These are phyloP conservation scores for Halteria grandinella DNA, from an alignment of 73 alveolate genomes.

Conservation along the genomic window DNA sequence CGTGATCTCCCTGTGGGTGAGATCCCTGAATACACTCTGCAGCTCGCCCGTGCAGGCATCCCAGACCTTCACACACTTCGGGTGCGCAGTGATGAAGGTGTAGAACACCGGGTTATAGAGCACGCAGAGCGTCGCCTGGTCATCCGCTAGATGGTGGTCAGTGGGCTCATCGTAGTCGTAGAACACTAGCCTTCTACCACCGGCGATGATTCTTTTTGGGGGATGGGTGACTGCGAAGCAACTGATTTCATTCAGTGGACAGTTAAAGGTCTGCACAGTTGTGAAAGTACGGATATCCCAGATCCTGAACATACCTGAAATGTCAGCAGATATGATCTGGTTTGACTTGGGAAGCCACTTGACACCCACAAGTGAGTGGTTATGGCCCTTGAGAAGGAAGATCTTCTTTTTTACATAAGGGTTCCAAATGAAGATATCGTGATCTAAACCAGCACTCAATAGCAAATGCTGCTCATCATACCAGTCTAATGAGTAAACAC, in stretches of 20 bases:
- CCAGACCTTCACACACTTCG: constrained; percentile 97
- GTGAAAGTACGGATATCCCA: constrained; percentile 98
- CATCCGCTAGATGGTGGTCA: constrained; percentile 97
- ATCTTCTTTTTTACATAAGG: constrained; percentile 97
- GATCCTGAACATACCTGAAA: constrained; percentile 96
- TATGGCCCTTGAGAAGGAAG: constrained; percentile 96
- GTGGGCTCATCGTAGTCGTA: constrained; percentile 99
- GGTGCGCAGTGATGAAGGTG: constrained; percentile 97
- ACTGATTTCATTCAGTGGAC: constrained; percentile 92
- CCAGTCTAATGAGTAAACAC: constrained; percentile 91
- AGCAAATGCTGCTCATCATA: constrained; percentile 78
- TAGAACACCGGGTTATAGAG: constrained; percentile 92
- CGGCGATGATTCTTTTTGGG: constrained; percentile 93
- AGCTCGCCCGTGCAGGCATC: constrained; percentile 96
- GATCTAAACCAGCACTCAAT: constrained; percentile 90
- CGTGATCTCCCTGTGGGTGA: constrained; percentile 94
- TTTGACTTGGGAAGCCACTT: constrained; percentile 90
- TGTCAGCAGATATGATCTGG: constrained; percentile 97
- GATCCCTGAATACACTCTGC: constrained; percentile 92
- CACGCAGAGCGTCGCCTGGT: constrained; percentile 90
- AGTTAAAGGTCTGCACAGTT: constrained; percentile 92
- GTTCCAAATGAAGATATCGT: constrained; percentile 94
- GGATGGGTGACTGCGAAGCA: constrained; percentile 93
- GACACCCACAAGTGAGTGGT: constrained; percentile 96
- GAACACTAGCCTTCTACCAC: constrained; percentile 93